These are phyloP conservation scores for Nicotiana rustica DNA, from an alignment of 305 asterid genomes.

Conservation along the genomic window DNA sequence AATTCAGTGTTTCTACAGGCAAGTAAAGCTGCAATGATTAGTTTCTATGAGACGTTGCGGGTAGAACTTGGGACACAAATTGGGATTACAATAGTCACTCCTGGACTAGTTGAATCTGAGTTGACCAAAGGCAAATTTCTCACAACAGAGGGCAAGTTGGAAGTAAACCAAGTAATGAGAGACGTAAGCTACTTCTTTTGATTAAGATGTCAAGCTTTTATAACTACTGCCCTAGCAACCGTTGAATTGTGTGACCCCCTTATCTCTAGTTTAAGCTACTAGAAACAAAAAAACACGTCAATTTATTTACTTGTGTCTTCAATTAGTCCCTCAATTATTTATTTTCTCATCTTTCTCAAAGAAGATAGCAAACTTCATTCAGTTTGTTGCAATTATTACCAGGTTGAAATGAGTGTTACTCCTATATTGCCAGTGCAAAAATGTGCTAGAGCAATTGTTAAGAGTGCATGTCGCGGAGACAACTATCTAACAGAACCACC, in stretches of 20 bases:
- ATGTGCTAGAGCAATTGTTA: slow-evolving; percentile 56
- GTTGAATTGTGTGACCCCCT: not conserved
- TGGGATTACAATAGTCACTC: slow-evolving; percentile 61
- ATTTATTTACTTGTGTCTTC: not conserved
- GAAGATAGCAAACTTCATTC: not conserved
- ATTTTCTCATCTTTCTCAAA: not conserved
- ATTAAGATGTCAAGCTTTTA: not conserved
- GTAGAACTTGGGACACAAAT: slow-evolving; percentile 61
- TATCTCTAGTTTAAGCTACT: not conserved
- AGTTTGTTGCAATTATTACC: not conserved
- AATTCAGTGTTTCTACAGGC: slow-evolving; percentile 52
- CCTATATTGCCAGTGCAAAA: slow-evolving; percentile 50
- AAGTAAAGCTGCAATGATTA: slow-evolving; percentile 70
- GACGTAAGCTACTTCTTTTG: slow-evolving; percentile 52
- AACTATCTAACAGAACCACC: slow-evolving; percentile 56
- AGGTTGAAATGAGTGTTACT: slow-evolving; percentile 55
- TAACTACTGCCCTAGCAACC: not conserved
- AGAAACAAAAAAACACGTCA: not conserved
- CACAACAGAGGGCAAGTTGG: slow-evolving; percentile 46
- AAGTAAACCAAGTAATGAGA: slow-evolving; percentile 64
- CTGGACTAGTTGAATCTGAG: slow-evolving; percentile 70
- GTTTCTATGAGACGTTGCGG: slow-evolving; percentile 68
- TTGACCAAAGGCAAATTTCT: slow-evolving; percentile 66
- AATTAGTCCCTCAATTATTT: not conserved
- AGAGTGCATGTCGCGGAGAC: slow-evolving; percentile 70